phyloP scores from a whole-genome alignment of 495 filamentous ascomycete genomes.

The Antarctomyces pellizariae region DNA sequence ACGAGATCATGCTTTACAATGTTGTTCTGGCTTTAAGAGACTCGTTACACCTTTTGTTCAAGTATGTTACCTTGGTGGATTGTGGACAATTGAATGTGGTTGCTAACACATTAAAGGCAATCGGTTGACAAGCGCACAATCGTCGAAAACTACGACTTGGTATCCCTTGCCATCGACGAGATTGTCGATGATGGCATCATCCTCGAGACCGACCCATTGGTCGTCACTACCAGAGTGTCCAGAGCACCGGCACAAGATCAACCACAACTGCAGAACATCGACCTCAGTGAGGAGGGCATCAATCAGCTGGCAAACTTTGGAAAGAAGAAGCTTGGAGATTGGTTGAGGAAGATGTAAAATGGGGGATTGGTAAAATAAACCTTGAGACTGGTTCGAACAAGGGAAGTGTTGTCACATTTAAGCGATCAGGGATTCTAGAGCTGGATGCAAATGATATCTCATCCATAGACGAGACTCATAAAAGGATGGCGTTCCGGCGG shows the following conservation, averaged over 20 bases:
- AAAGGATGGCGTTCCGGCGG: too few relatives aligned
- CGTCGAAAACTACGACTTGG: constrained; percentile 90
- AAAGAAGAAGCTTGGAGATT: constrained; percentile 74
- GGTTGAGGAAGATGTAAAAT: constrained; percentile 76
- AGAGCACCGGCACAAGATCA: constrained; percentile 79
- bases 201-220: constrained; percentile 83
- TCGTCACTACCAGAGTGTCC: constrained; percentile 77
- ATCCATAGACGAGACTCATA: too few relatives aligned
- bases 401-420: too few relatives aligned
- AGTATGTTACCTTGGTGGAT: too few relatives aligned
- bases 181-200: constrained; percentile 93
- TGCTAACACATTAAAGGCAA: constrained; percentile 29
- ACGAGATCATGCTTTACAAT: constrained; percentile 89
- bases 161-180: constrained; percentile 84
- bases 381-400: too few relatives aligned
- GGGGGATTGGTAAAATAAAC: too few relatives aligned
- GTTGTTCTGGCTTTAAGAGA: constrained; percentile 76
- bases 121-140: constrained; percentile 93
- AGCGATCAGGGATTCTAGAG: too few relatives aligned
- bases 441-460: too few relatives aligned
- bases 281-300: constrained; percentile 86
- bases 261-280: constrained; percentile 70
- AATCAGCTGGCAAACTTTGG: constrained; percentile 90
- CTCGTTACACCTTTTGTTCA: constrained; percentile 74
- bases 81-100: too few relatives aligned